Base-by-base conservation (phyloP, 179 eudicot genomes). In the Amaranthus tricolor region DNA sequence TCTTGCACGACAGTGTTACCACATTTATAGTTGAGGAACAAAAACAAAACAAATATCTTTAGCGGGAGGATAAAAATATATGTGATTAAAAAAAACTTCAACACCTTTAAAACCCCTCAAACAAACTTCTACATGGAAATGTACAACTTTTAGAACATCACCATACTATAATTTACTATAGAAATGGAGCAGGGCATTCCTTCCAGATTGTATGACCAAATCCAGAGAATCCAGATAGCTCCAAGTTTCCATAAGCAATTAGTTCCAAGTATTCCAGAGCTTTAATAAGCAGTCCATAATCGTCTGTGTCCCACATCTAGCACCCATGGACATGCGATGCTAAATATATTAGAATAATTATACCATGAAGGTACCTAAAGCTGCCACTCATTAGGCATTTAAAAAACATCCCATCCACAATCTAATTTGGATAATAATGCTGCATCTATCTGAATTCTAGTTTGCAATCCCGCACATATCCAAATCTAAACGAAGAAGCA, bases 301-400 rank as follows among this genome's bases (percentile, higher is more conserved):
- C 91, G 81, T 83, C 92, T 73, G 85, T 76, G 85, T 87, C 79
- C 40, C 88, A 84, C 81, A 89, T 90, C 93, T 88, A 90, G 93
- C 90, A 87, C 87, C 88, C 87, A 85, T 85, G 85, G 96, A 89
- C 88, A 90, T 80, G 75, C 43, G 84, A 88, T 86, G 92, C 93
- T 85, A 80, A 80, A 85, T 78, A 76, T 70, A 85, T 84, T 80
- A 83, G 87, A 88, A 81, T 74, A 82, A 80, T 78, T 76, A 86
- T 85, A 82, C 78, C 88, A 78, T 77, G 80, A 84, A 78, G 84
- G 83, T 78, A 81, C 76, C 88, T 81, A 87, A 84, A 83, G 87
- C 83, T 89, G 85, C 87, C 86, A 89, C 85, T 87, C 82, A 80
- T 77, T 88, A 79, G 82, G 79, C 66, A 87, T 82, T 86, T 85